Conservation (phyloP, 2,329 filamentous ascomycete species). For the Verticillium nubilum region DNA sequence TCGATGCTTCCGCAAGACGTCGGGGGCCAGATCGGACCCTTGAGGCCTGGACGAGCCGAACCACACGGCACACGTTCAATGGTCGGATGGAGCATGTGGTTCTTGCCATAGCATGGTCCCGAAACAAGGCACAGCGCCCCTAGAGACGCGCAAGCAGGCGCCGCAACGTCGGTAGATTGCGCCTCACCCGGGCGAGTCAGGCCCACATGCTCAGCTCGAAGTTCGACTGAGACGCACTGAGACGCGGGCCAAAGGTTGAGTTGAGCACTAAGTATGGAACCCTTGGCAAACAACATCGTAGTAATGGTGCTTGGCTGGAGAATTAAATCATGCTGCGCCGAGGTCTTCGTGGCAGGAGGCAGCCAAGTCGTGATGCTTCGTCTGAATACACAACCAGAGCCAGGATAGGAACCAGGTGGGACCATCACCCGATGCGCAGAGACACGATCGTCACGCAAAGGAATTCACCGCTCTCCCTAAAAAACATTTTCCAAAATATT, state of each 20-base stretch:
- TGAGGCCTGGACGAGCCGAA: neutral
- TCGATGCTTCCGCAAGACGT: neutral
- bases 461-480: neutral
- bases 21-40: neutral
- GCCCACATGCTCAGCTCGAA: neutral
- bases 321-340: neutral
- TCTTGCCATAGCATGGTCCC: neutral
- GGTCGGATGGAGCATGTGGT: neutral
- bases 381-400: neutral
- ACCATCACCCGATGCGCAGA: neutral
- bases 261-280: too few species aligned
- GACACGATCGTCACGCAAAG: neutral
- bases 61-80: neutral
- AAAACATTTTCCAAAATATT: neutral
- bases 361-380: neutral
- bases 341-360: neutral
- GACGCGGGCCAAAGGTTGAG: too few species aligned
- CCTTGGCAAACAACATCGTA: neutral
- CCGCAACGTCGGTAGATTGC: neutral
- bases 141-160: neutral
- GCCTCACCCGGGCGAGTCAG: neutral
- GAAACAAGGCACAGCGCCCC: neutral
- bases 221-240: too few species aligned
- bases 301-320: neutral
- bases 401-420: neutral